Percentiles rank a stretch among this genome's conserved stretches.
Evolutionary conservation across 139 green algal genomes (phyloP).

Genomic region (Mesotaenium endlicherianum): DNA sequence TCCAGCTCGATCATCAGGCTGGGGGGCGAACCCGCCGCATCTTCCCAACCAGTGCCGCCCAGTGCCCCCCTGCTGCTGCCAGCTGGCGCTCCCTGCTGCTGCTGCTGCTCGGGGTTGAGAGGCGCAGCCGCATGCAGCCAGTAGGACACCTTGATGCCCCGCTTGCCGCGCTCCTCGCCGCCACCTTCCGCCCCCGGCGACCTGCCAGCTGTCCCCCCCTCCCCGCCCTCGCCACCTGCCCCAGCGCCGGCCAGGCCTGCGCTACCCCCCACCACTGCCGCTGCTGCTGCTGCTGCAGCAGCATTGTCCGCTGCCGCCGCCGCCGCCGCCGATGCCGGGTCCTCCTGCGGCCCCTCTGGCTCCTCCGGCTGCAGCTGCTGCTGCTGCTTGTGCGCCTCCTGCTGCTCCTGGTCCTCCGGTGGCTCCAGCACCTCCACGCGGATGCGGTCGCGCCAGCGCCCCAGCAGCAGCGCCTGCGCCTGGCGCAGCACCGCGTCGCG

Average conservation of each 20-base stretch:
- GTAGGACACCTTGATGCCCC: not conserved
- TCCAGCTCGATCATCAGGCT: slow-evolving; percentile 18
- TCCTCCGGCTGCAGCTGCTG: not conserved
- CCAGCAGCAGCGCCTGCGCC: not conserved
- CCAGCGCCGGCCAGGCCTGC: not conserved
- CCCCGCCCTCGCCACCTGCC: not conserved
- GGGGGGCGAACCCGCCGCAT: no score
- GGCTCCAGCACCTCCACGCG: slow-evolving; percentile 18
- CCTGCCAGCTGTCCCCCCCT: not conserved
- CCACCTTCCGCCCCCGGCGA: not conserved
- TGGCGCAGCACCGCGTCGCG: slow-evolving; percentile 15
- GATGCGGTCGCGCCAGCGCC: slow-evolving; percentile 12
- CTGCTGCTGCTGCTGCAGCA: not conserved
- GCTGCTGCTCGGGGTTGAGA: not conserved
- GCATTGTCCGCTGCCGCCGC: not conserved
- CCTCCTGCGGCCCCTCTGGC: not conserved
- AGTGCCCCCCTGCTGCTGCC: no score
- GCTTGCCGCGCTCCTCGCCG: not conserved
- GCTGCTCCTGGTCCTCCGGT: not conserved
- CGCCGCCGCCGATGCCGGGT: not conserved
- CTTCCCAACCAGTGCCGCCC: no score
- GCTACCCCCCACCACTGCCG: not conserved
- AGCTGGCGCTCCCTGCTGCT: no score
- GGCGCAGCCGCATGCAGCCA: not conserved
- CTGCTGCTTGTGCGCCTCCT: not conserved